These are phyloP conservation scores for Botrytis pseudocinerea DNA, from an alignment of 2,329 filamentous ascomycete species.

Conservation along the genomic window DNA sequence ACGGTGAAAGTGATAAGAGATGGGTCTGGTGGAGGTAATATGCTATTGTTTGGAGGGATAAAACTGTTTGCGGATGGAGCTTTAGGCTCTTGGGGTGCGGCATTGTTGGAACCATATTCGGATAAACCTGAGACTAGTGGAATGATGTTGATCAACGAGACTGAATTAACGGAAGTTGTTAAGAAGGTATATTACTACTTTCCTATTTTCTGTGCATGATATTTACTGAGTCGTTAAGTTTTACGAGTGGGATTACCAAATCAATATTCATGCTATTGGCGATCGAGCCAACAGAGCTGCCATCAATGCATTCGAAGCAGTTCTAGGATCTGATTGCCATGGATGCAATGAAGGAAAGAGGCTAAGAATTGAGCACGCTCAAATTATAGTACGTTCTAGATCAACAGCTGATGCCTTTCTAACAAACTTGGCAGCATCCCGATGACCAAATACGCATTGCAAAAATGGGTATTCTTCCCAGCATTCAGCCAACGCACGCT, in stretches of 20 bases:
- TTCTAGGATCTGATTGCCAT: slow-evolving; percentile 55
- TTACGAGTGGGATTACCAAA: slow-evolving; percentile 59
- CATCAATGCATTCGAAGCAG: slow-evolving; percentile 61
- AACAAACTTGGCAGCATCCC: slow-evolving; percentile 47
- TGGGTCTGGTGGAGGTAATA: slow-evolving; percentile 30
- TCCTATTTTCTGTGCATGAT: neutral
- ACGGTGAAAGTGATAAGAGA: slow-evolving; percentile 29
- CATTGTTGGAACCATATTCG: slow-evolving; percentile 68
- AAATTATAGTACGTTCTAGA: slow-evolving; percentile 54
- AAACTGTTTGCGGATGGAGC: slow-evolving; percentile 73
- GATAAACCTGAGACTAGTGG: slow-evolving; percentile 63
- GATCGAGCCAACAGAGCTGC: slow-evolving; percentile 67
- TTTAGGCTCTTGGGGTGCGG: slow-evolving; percentile 70
- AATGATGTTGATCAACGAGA: slow-evolving; percentile 66
- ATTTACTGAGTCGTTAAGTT: slow-evolving; percentile 46
- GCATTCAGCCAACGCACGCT: slow-evolving; percentile 68
- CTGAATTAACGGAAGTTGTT: slow-evolving; percentile 55
- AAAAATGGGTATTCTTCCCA: slow-evolving; percentile 62
- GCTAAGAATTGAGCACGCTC: slow-evolving; percentile 69
- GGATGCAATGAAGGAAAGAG: slow-evolving; percentile 56
- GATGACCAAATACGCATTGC: slow-evolving; percentile 62
- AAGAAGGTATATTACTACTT: slow-evolving; percentile 36
- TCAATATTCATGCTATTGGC: slow-evolving; percentile 73
- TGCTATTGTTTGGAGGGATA: slow-evolving; percentile 59
- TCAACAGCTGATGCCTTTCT: neutral